phyloP scores from a whole-genome alignment of 2,329 filamentous ascomycete genomes.

The Phoma herbarum region DNA sequence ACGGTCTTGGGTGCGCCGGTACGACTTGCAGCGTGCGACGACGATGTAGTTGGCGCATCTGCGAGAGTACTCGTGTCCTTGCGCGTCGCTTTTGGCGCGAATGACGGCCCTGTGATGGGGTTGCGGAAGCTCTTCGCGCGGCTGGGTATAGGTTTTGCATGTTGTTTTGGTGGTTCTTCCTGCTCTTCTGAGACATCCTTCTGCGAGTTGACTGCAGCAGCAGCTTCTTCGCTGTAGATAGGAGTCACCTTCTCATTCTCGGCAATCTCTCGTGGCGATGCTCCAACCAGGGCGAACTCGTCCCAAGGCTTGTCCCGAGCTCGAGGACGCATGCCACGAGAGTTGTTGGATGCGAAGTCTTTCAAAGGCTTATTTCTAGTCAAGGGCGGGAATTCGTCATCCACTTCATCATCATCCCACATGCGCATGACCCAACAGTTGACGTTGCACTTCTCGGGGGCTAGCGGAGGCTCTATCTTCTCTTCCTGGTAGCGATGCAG shows the following conservation, averaged over 20 bases:
- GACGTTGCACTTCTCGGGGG: conserved; percentile 73
- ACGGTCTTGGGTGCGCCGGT: conserved; percentile 75
- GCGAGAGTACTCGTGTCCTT: conserved; percentile 57
- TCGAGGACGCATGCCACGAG: conserved; percentile 69
- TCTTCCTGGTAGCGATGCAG: conserved; percentile 82
- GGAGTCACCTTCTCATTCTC: conserved; percentile 76
- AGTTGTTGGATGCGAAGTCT: conserved; percentile 81
- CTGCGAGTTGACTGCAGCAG: conserved; percentile 39
- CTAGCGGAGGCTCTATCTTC: conserved; percentile 72
- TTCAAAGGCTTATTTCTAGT: conserved; percentile 77
- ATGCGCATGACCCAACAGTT: conserved; percentile 86
- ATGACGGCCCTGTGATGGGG: conserved; percentile 60
- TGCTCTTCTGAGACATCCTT: conserved; percentile 37
- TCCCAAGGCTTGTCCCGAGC: conserved; percentile 81
- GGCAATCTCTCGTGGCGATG: conserved; percentile 71
- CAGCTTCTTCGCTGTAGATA: conserved; percentile 67
- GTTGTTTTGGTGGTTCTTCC: conserved; percentile 31
- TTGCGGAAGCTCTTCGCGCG: conserved; percentile 58
- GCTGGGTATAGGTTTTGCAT: conserved; percentile 37
- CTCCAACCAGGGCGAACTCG: conserved; percentile 81
- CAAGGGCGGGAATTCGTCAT: conserved; percentile 83
- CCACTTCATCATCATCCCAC: conserved; percentile 84
- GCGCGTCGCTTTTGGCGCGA: conserved; percentile 56
- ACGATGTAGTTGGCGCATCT: conserved; percentile 54
- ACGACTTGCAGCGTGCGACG: conserved; percentile 60